Base-by-base conservation (phyloP, 1,284 basidiomycete genomes). In the Clitocybe nebularis region DNA sequence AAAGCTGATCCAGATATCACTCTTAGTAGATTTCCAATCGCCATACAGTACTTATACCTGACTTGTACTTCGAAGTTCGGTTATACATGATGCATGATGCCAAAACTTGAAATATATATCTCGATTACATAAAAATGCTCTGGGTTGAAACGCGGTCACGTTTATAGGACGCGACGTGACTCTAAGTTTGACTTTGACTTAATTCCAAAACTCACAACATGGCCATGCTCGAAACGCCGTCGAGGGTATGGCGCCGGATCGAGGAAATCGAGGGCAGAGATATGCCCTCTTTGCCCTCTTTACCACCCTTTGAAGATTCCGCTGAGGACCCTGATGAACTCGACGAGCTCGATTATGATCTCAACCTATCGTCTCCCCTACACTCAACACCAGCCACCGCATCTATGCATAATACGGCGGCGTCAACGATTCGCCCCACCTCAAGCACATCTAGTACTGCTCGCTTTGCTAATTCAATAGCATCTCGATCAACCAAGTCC, bases 191-290 rank as follows among this genome's bases (percentile, higher is more conserved):
- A 30, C 24, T 19, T 4, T 26, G 4, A 17, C 20, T 11, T 19
- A 29, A 14, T 39, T 4, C 36, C 13, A 21, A 22, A 26, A 13
- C 17, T 17, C 20, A 25, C 10, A 26, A 11, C 16, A 73, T 72
- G 71, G 66, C 68, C 3, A 60, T 75, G 61, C 71, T 85, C 6
- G 86, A 89, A 61, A 89, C 86, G 6, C 86, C 86, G 0, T 89
- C 87, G 21, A 71, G 85, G 36, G 80, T 89, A 55, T 85, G 81
- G 82, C 73, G 86, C 19, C 75, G 87, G 38, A 88, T 89, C 35
- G 75, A 89, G 59, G 80, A 72, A 1, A 69, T 73, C 10, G 82
- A 86, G 52, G 77, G 75, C 41, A 62, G 67, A 49, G 85, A 88
- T 48, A 82, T 89, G 69, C 83, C 87, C 5, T 89, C 87, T 26